phyloP scores from a whole-genome alignment of 345 rosid species.

The Eucalyptus cloeziana region DNA sequence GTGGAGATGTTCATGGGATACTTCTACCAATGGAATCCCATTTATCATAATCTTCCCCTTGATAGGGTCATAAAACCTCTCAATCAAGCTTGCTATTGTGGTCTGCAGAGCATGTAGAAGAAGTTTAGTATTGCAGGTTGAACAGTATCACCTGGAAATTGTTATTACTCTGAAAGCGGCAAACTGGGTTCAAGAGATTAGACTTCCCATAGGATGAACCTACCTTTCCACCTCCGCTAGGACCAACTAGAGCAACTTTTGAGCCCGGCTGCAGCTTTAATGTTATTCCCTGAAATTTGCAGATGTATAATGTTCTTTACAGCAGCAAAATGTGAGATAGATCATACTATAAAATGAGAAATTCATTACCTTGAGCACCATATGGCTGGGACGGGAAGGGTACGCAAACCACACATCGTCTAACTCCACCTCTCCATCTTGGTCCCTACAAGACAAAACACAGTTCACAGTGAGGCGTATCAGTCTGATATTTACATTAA shows the following conservation, averaged over 20 bases:
- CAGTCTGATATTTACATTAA: background rate
- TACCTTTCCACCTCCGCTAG: slow-evolving; percentile 98
- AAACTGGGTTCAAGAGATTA: background rate
- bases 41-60: slow-evolving; percentile 74
- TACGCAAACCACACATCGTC: slow-evolving; percentile 93
- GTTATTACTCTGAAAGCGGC: background rate
- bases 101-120: slow-evolving; percentile 36
- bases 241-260: slow-evolving; percentile 94
- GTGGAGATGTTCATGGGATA: slow-evolving; percentile 79
- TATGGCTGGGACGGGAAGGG: slow-evolving; percentile 91
- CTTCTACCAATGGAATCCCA: slow-evolving; percentile 70
- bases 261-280: slow-evolving; percentile 73
- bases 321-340: background rate
- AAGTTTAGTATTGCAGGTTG: background rate
- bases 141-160: background rate
- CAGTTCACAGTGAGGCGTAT: background rate
- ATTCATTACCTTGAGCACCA: slow-evolving; percentile 72
- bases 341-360: background rate
- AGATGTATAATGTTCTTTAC: background rate
- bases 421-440: slow-evolving; percentile 83
- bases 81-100: slow-evolving; percentile 83
- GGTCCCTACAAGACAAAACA: slow-evolving; percentile 32
- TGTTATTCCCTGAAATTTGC: slow-evolving; percentile 58
- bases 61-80: slow-evolving; percentile 81
- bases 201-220: background rate